These are phyloP conservation scores for Chlorella sp. DNA, from an alignment of 139 green algal genomes.

Conservation along the genomic window DNA sequence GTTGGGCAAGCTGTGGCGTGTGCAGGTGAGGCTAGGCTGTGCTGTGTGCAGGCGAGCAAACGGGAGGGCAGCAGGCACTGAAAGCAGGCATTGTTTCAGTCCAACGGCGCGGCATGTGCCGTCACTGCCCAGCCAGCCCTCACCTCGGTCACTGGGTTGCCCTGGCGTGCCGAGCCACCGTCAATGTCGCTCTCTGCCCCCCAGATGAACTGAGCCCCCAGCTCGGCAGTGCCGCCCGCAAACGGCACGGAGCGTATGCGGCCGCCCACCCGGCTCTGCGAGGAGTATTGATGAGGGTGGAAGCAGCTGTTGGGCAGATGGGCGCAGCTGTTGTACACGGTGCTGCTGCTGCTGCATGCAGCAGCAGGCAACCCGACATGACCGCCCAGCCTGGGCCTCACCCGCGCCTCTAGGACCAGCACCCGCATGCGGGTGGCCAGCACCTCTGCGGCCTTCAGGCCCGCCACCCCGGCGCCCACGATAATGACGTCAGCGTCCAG, in stretches of 20 bases:
- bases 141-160: constrained; percentile 1
- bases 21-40: too few species aligned
- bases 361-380: neutral
- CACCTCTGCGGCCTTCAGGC: neutral
- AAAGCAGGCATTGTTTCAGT: too few species aligned
- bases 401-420: constrained; percentile 18
- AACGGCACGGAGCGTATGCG: constrained; percentile 11
- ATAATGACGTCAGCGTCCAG: constrained; percentile 28
- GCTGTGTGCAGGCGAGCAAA: too few species aligned
- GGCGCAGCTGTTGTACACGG: neutral
- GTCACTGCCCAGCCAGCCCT: neutral
- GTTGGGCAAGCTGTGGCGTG: neutral
- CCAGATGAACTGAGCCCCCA: constrained; percentile 22
- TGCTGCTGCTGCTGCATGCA: neutral
- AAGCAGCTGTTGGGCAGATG: too few species aligned
- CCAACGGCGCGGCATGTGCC: too few species aligned
- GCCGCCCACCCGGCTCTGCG: constrained; percentile 21
- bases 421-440: neutral
- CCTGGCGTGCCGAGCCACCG: neutral
- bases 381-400: neutral
- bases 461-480: constrained; percentile 1
- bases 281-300: neutral
- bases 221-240: neutral
- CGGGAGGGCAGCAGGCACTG: neutral
- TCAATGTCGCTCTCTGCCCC: neutral